These are phyloP conservation scores for Ophidiomyces ophidiicola DNA, from an alignment of 2,329 filamentous ascomycete genomes.

Conservation along the genomic window DNA sequence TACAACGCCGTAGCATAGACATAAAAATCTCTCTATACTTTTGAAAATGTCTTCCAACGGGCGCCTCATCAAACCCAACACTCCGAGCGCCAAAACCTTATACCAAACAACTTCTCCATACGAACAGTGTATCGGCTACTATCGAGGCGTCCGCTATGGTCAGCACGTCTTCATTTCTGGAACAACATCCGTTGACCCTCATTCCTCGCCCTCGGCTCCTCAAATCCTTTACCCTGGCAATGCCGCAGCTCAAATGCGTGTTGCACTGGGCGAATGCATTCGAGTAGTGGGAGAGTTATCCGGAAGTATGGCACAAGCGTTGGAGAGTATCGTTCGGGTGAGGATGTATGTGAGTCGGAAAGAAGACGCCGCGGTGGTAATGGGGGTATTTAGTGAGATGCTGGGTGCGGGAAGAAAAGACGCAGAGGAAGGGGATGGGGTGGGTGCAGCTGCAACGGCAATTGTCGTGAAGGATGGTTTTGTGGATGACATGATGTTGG, in stretches of 20 bases:
- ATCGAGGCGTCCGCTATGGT: slow-evolving; percentile 29
- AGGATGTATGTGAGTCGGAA: slow-evolving; percentile 23
- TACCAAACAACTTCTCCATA: slow-evolving; percentile 28
- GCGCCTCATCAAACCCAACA: slow-evolving; percentile 11
- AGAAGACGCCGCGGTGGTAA: slow-evolving; percentile 13
- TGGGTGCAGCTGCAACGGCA: slow-evolving; percentile 29
- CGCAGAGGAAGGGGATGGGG: slow-evolving; percentile 17
- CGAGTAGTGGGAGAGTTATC: slow-evolving; percentile 24
- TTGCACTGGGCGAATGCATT: slow-evolving; percentile 21
- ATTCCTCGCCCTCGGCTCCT: slow-evolving; percentile 21
- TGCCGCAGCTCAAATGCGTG: slow-evolving; percentile 23
- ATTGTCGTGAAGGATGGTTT: slow-evolving; percentile 29
- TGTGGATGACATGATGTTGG: slow-evolving; percentile 19
- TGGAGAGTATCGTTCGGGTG: slow-evolving; percentile 25
- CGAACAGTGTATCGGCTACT: slow-evolving; percentile 28
- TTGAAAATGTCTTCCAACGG: too few species aligned
- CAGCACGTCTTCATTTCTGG: slow-evolving; percentile 29
- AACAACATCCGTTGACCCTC: slow-evolving; percentile 29
- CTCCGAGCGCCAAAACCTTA: slow-evolving; percentile 15
- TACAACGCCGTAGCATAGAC: too few species aligned
- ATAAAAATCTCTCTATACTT: too few species aligned
- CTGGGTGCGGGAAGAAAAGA: slow-evolving; percentile 14
- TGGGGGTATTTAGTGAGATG: slow-evolving; percentile 13
- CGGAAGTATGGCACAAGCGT: slow-evolving; percentile 18
- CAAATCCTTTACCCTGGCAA: slow-evolving; percentile 24